These are phyloP conservation scores for Fusarium pseudoanthophilum DNA, from an alignment of 2,329 filamentous ascomycete species.

Conservation along the genomic window DNA sequence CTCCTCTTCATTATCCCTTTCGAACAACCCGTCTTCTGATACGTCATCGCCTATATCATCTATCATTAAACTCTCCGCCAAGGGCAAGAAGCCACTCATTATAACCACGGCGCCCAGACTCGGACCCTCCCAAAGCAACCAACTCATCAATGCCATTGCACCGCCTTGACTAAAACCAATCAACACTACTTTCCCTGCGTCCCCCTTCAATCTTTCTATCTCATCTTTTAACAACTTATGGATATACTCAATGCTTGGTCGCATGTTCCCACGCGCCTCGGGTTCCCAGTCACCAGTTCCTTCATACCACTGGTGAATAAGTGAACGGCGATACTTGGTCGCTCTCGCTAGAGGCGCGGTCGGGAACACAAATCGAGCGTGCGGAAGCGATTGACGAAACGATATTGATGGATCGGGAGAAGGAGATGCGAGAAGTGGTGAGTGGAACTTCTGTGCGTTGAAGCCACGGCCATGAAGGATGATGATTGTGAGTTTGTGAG, in stretches of 20 bases:
- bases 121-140: constrained; percentile 57
- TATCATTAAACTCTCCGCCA: constrained; percentile 47
- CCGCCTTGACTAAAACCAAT: constrained; percentile 66
- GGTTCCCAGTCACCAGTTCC: constrained; percentile 51
- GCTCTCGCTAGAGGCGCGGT: constrained; percentile 54
- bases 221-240: constrained; percentile 53
- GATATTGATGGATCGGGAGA: constrained; percentile 15
- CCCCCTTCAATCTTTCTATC: constrained; percentile 47
- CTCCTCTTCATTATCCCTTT: constrained; percentile 8
- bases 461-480: constrained; percentile 63
- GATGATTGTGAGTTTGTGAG: constrained; percentile 58
- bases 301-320: constrained; percentile 52
- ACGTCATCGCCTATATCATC: neutral
- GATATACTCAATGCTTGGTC: constrained; percentile 54
- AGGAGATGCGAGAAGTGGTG: constrained; percentile 50
- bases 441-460: constrained; percentile 53
- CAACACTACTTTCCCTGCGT: constrained; percentile 55
- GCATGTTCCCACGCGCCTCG: constrained; percentile 49
- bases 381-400: constrained; percentile 51
- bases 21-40: constrained; percentile 36
- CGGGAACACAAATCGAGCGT: constrained; percentile 63
- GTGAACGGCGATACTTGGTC: constrained; percentile 47
- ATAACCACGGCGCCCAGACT: constrained; percentile 53
- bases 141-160: constrained; percentile 56
- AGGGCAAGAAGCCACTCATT: constrained; percentile 60